These are phyloP conservation scores for Lodderomyces jiufengensis DNA, from an alignment of 1,139 yeast species.

Conservation along the genomic window DNA sequence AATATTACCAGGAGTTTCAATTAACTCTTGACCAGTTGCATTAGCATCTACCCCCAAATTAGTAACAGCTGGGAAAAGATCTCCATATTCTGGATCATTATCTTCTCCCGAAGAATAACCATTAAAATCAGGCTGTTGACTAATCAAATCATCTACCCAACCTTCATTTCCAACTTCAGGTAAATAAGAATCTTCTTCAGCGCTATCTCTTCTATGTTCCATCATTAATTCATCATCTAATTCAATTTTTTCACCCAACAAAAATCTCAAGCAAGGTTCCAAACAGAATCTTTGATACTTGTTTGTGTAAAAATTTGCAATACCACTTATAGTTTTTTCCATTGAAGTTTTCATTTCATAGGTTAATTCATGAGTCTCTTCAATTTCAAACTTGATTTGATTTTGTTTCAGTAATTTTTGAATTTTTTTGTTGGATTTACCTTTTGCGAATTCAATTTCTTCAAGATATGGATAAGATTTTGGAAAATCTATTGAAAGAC, in stretches of 20 bases:
- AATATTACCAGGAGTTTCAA: not conserved
- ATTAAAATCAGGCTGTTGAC: conserved; percentile 30
- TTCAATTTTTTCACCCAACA: conserved; percentile 78
- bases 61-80: conserved; percentile 20
- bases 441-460: conserved; percentile 33
- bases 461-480: conserved; percentile 60
- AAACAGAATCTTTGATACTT: conserved; percentile 62
- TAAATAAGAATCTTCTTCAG: conserved; percentile 19
- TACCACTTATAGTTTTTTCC: conserved; percentile 46
- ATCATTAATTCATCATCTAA: conserved; percentile 35
- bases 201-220: conserved; percentile 19
- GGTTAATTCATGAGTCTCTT: conserved; percentile 70
- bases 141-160: conserved; percentile 45
- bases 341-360: conserved; percentile 48
- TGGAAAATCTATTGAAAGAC: conserved; percentile 70
- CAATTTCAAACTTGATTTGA: conserved; percentile 54
- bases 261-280: conserved; percentile 72
- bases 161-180: conserved; percentile 41
- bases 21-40: not conserved
- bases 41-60: conserved; percentile 9
- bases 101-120: conserved; percentile 30
- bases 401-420: conserved; percentile 23
- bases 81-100: conserved; percentile 27
- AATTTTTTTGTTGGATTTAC: conserved; percentile 18
- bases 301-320: conserved; percentile 55